Evolutionary conservation across 495 filamentous ascomycete species (phyloP).

Genomic region (Cercophora sp.): DNA sequence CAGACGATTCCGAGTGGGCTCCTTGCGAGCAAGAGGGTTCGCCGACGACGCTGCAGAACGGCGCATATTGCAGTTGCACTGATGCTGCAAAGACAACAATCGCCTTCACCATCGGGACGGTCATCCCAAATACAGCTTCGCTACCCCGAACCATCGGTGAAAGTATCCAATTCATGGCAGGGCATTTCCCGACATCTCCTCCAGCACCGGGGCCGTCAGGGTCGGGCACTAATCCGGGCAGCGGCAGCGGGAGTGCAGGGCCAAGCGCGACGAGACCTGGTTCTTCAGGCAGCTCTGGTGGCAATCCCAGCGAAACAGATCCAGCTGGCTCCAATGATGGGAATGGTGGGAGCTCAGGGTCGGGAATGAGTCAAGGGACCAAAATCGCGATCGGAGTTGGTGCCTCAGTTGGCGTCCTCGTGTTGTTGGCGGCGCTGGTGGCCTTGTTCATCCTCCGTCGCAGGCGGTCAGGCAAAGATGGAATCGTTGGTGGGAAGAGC

Average conservation of each 20-base stretch:
- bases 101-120: too few species aligned
- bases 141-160: slow-evolving; percentile 16
- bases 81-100: slow-evolving; percentile 17
- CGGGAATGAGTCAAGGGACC: slow-evolving; percentile 11
- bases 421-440: slow-evolving; percentile 10
- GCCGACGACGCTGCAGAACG: slow-evolving; percentile 22
- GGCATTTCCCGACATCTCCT: slow-evolving; percentile 10
- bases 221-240: not conserved
- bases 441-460: slow-evolving; percentile 10
- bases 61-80: slow-evolving; percentile 23
- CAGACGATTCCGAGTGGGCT: slow-evolving; percentile 20
- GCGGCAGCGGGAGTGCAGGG: not conserved
- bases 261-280: not conserved
- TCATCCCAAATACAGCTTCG: slow-evolving; percentile 16
- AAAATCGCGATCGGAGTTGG: slow-evolving; percentile 23
- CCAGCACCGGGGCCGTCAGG: not conserved
- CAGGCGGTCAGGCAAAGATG: not conserved
- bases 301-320: too few species aligned
- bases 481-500: not conserved
- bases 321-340: too few species aligned
- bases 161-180: slow-evolving; percentile 20
- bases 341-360: too few species aligned
- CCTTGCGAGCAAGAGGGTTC: slow-evolving; percentile 22
- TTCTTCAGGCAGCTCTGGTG: not conserved
- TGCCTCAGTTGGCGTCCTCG: slow-evolving; percentile 4